Evolutionary conservation across 805 yeast species (phyloP).

Genomic region (Ogataea dorogensis): DNA sequence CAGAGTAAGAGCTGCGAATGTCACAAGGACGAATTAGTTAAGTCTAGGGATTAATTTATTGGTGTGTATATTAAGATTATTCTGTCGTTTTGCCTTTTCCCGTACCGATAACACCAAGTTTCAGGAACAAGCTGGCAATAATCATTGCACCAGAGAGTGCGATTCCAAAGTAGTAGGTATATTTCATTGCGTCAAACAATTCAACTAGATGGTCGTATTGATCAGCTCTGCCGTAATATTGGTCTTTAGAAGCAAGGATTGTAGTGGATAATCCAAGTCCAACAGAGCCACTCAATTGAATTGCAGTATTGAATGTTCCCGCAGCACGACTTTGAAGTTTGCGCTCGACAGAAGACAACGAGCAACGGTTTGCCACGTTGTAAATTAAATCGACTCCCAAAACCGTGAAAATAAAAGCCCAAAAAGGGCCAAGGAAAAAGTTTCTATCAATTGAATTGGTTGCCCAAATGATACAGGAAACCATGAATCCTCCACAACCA

Average conservation of each 20-base stretch:
- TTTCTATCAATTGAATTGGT: conserved; percentile 35
- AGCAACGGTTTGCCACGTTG: conserved; percentile 44
- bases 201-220: conserved; percentile 24
- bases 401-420: conserved; percentile 40
- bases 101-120: conserved; percentile 40
- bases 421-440: conserved; percentile 48
- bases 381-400: conserved; percentile 48
- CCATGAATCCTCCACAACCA: conserved; percentile 37
- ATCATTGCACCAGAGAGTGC: conserved; percentile 34
- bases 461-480: conserved; percentile 42
- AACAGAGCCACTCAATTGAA: conserved; percentile 41
- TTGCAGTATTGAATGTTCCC: conserved; percentile 46
- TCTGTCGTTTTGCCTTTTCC: conserved; percentile 13
- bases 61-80: background rate
- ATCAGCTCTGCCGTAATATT: conserved; percentile 31
- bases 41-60: background rate
- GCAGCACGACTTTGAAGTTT: conserved; percentile 45
- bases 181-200: conserved; percentile 35
- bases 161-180: conserved; percentile 40
- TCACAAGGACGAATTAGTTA: conserved; percentile 1
- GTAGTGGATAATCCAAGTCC: conserved; percentile 44
- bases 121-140: conserved; percentile 33
- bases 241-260: conserved; percentile 35
- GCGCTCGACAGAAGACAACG: conserved; percentile 40
- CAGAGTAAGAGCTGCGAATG: conserved; percentile 6